A percentile compares a stretch with the other conserved stretches of the same genome.
Evolutionary conservation across 2,329 filamentous ascomycete species (phyloP).

Genomic region (Fusarium sarcochroum): DNA sequence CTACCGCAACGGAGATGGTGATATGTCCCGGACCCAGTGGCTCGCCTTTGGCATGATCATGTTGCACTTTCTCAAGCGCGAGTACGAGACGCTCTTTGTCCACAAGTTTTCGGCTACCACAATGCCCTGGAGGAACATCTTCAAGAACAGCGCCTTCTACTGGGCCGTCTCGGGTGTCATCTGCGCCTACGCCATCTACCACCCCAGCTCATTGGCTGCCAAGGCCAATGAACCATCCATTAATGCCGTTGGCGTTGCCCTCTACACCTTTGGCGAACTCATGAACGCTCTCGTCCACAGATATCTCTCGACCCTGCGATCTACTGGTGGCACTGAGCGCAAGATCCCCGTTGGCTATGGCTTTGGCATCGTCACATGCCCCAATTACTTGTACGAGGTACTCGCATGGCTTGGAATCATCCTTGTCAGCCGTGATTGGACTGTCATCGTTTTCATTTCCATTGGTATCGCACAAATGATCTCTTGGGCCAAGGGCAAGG

Average conservation of each 20-base stretch:
- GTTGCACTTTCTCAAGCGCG: slow-evolving; percentile 93
- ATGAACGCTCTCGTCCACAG: slow-evolving; percentile 86
- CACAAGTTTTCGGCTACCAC: slow-evolving; percentile 96
- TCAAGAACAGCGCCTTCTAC: slow-evolving; percentile 97
- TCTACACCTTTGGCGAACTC: slow-evolving; percentile 84
- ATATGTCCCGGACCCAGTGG: slow-evolving; percentile 77
- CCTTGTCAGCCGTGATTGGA: slow-evolving; percentile 83
- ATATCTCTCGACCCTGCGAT: slow-evolving; percentile 82
- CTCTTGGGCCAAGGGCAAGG: slow-evolving; percentile 91
- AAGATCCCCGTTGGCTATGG: slow-evolving; percentile 90
- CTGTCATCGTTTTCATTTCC: slow-evolving; percentile 81
- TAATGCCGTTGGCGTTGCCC: slow-evolving; percentile 75
- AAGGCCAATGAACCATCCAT: slow-evolving; percentile 63
- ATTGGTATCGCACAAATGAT: slow-evolving; percentile 86
- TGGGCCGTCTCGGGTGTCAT: slow-evolving; percentile 87
- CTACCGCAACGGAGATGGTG: slow-evolving; percentile 60
- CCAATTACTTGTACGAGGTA: slow-evolving; percentile 96
- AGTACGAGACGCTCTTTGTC: slow-evolving; percentile 93
- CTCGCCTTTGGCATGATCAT: slow-evolving; percentile 81
- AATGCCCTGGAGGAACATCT: slow-evolving; percentile 91
- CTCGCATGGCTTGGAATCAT: slow-evolving; percentile 89
- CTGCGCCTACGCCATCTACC: slow-evolving; percentile 88
- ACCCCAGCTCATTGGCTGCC: slow-evolving; percentile 78
- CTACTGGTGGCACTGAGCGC: slow-evolving; percentile 84
- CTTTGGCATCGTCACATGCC: slow-evolving; percentile 90